Conservation (phyloP, 192 early-diverging fungal genomes). For the Kickxella alabastrina region DNA sequence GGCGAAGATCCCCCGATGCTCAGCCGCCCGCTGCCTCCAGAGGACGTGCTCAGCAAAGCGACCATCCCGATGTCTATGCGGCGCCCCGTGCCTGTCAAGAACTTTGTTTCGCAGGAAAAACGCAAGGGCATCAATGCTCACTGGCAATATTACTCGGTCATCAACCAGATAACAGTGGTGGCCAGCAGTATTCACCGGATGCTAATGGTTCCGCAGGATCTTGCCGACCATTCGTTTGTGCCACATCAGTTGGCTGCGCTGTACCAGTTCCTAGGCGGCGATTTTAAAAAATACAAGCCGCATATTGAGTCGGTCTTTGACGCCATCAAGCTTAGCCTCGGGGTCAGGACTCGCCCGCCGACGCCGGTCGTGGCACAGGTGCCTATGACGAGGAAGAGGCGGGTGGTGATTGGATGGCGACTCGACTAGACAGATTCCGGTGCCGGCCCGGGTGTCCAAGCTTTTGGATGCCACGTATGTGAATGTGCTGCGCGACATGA, state of each 20-base stretch:
- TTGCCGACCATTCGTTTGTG: conserved; percentile 36
- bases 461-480: conserved; percentile 17
- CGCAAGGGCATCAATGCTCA: conserved; percentile 50
- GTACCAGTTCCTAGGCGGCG: conserved; percentile 51
- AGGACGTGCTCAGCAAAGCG: conserved; percentile 42
- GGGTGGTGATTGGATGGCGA: too few species aligned
- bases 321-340: conserved; percentile 26
- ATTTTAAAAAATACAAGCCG: conserved; percentile 52
- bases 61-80: conserved; percentile 49
- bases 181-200: conserved; percentile 40
- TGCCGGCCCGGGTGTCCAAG: not conserved
- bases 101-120: conserved; percentile 44
- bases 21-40: conserved; percentile 41
- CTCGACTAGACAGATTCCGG: not conserved
- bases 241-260: conserved; percentile 46
- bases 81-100: conserved; percentile 27
- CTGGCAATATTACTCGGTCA: conserved; percentile 53
- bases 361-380: not conserved
- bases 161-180: conserved; percentile 43
- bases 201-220: conserved; percentile 13
- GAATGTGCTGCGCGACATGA: conserved; percentile 32
- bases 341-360: conserved; percentile 1
- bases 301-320: conserved; percentile 43
- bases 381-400: too few species aligned
- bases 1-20: conserved; percentile 35